These are phyloP conservation scores for Trichosporon faecale DNA, from an alignment of 1,284 basidiomycete species.

Conservation along the genomic window DNA sequence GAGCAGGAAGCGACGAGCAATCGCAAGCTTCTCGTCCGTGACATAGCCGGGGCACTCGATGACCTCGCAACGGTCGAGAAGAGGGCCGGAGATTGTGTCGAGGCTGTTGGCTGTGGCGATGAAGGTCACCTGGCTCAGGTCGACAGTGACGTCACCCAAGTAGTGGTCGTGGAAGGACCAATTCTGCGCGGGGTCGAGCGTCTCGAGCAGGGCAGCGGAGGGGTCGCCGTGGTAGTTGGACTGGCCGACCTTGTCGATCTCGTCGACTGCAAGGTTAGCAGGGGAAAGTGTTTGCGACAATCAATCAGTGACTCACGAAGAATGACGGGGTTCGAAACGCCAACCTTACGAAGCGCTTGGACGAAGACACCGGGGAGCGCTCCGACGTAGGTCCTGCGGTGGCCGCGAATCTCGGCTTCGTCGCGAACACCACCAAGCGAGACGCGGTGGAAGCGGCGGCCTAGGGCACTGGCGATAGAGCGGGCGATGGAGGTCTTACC, in stretches of 20 bases:
- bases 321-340: slow-evolving; percentile 91
- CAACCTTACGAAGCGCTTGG: slow-evolving; percentile 89
- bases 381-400: slow-evolving; percentile 77
- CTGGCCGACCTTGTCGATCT: slow-evolving; percentile 76
- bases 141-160: slow-evolving; percentile 87
- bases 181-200: slow-evolving; percentile 98
- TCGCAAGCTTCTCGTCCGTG: slow-evolving; percentile 88
- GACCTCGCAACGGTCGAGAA: slow-evolving; percentile 94
- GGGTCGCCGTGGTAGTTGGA: slow-evolving; percentile 69
- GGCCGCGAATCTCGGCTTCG: slow-evolving; percentile 97
- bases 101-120: slow-evolving; percentile 81
- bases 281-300: no score
- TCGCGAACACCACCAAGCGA: slow-evolving; percentile 93
- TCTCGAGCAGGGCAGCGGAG: slow-evolving; percentile 87
- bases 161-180: slow-evolving; percentile 85
- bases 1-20: slow-evolving; percentile 82
- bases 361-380: slow-evolving; percentile 95
- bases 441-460: slow-evolving; percentile 61
- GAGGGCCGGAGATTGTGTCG: slow-evolving; percentile 89
- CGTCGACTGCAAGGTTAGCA: slow-evolving; percentile 61
- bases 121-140: slow-evolving; percentile 90
- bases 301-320: slow-evolving; percentile 55
- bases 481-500: slow-evolving; percentile 71
- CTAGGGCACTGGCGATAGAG: slow-evolving; percentile 43
- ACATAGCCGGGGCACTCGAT: slow-evolving; percentile 95